Conservation (phyloP, 2,329 filamentous ascomycete species). For the Fusarium mangiferae region DNA sequence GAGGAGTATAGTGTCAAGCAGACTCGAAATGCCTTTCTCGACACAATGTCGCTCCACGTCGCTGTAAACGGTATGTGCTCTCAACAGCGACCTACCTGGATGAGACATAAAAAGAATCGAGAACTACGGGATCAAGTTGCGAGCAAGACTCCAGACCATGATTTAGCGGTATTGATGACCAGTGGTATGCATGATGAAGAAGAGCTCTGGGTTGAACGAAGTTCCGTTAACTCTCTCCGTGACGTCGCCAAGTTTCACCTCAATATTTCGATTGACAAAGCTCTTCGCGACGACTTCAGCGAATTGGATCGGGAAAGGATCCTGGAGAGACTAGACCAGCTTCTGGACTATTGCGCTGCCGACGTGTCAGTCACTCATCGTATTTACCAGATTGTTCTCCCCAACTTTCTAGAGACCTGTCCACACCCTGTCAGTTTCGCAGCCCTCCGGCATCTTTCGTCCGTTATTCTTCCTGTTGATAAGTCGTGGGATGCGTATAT, state of each 20-base stretch:
- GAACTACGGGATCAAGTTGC: slow-evolving; percentile 85
- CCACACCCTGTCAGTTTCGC: slow-evolving; percentile 98
- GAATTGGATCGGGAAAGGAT: slow-evolving; percentile 80
- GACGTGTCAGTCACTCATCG: slow-evolving; percentile 93
- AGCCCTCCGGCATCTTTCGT: slow-evolving; percentile 89
- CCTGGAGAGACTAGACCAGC: slow-evolving; percentile 76
- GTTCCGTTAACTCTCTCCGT: slow-evolving; percentile 92
- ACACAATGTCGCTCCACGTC: slow-evolving; percentile 98
- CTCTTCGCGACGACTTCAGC: slow-evolving; percentile 85
- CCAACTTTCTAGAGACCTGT: slow-evolving; percentile 87
- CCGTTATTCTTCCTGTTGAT: slow-evolving; percentile 91
- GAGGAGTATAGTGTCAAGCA: slow-evolving; percentile 92
- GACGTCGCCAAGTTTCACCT: slow-evolving; percentile 98
- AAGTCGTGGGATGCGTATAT: slow-evolving; percentile 89
- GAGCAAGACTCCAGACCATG: slow-evolving; percentile 74
- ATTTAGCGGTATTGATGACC: slow-evolving; percentile 77
- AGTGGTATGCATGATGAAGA: slow-evolving; percentile 85
- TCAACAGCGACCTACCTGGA: slow-evolving; percentile 93
- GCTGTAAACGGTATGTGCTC: slow-evolving; percentile 99
- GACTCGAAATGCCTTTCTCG: slow-evolving; percentile 85
- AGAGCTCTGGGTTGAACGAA: slow-evolving; percentile 94
- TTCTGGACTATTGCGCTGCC: slow-evolving; percentile 93
- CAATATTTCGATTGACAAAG: slow-evolving; percentile 90
- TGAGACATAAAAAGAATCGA: slow-evolving; percentile 92
- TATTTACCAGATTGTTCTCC: slow-evolving; percentile 94